Percentiles rank a stretch among this genome's conserved stretches.
phyloP scores from a whole-genome alignment of 257 asterid genomes.

The Cruciata laevipes region DNA sequence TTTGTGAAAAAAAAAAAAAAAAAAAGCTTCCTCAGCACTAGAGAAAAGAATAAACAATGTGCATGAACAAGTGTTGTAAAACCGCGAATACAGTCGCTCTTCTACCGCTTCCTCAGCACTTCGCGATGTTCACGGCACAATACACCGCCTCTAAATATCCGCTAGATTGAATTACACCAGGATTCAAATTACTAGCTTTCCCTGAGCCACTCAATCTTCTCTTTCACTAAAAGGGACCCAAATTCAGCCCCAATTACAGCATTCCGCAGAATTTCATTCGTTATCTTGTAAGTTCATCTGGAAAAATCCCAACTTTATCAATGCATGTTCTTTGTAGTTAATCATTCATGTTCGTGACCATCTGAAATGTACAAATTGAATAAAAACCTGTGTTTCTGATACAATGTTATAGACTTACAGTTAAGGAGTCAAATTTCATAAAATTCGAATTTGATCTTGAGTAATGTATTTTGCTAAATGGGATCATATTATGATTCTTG shows the following conservation, averaged over 20 bases:
- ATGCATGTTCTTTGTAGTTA: background rate
- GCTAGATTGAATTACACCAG: background rate
- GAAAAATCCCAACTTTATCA: background rate
- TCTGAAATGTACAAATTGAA: too few relatives aligned
- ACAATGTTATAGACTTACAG: too few relatives aligned
- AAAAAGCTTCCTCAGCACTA: too few relatives aligned
- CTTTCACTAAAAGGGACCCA: background rate
- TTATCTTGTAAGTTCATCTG: background rate
- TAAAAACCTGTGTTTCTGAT: background rate
- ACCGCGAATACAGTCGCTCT: background rate
- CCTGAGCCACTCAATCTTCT: background rate
- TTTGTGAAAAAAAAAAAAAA: too few relatives aligned
- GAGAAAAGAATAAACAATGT: background rate
- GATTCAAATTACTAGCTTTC: background rate
- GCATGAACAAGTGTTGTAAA: background rate
- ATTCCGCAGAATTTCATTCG: background rate
- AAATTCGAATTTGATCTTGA: background rate
- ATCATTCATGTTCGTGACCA: background rate
- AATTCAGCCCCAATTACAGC: background rate
- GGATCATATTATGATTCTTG: background rate
- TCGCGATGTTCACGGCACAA: background rate
- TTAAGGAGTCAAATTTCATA: background rate
- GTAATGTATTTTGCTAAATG: background rate
- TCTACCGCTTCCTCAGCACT: conserved; percentile 1
- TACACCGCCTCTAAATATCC: background rate